Percentiles rank a stretch among this genome's conserved stretches.
Evolutionary conservation across 257 asterid species (phyloP).

Genomic region (Plantago elongata): DNA sequence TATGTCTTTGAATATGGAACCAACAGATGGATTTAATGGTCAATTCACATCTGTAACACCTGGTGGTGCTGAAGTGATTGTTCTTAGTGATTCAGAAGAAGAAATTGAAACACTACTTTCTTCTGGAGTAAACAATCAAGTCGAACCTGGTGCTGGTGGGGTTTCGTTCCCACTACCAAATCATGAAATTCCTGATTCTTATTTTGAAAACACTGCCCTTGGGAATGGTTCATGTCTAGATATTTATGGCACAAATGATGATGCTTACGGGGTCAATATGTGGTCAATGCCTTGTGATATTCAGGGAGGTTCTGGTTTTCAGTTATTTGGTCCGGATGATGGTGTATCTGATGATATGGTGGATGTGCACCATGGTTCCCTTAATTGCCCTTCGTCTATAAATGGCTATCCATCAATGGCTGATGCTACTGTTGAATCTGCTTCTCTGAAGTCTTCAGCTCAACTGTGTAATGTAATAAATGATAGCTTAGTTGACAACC

Average conservation of each 20-base stretch:
- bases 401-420: slow-evolving; percentile 44
- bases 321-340: slow-evolving; percentile 76
- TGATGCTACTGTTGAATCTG: slow-evolving; percentile 43
- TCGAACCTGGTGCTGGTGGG: slow-evolving; percentile 28
- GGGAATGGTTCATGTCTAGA: slow-evolving; percentile 45
- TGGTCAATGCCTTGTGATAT: slow-evolving; percentile 75
- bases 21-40: slow-evolving; percentile 35
- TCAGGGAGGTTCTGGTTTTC: slow-evolving; percentile 75
- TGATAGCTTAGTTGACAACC: slow-evolving; percentile 68
- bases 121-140: slow-evolving; percentile 35
- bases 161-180: slow-evolving; percentile 39
- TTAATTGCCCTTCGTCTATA: slow-evolving; percentile 49
- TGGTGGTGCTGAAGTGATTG: slow-evolving; percentile 62
- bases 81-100: slow-evolving; percentile 88
- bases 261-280: slow-evolving; percentile 59
- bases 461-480: slow-evolving; percentile 33
- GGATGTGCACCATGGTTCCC: slow-evolving; percentile 52
- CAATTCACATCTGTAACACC: slow-evolving; percentile 37
- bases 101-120: slow-evolving; percentile 46
- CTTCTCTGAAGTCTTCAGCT: slow-evolving; percentile 33
- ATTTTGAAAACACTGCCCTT: slow-evolving; percentile 46
- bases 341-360: slow-evolving; percentile 58
- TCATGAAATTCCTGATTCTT: slow-evolving; percentile 57
- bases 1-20: slow-evolving; percentile 47
- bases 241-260: slow-evolving; percentile 52